Evolutionary conservation across 1,284 basidiomycete species (phyloP).

Genomic region (Fomitopsis pinicola): DNA sequence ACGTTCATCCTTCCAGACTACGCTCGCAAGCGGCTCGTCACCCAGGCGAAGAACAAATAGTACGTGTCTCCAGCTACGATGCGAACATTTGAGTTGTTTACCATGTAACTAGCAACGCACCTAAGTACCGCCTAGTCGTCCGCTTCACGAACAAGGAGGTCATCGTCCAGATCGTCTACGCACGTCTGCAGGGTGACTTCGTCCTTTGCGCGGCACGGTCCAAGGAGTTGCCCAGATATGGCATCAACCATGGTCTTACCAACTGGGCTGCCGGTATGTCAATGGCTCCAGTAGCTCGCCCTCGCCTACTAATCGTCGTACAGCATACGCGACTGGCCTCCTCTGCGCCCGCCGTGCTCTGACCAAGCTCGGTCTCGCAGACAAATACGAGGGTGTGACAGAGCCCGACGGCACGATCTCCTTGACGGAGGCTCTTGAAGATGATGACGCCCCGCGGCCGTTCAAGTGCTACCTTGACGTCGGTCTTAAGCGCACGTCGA

Average conservation of each 20-base stretch:
- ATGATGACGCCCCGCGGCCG: slow-evolving; percentile 93
- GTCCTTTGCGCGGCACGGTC: slow-evolving; percentile 87
- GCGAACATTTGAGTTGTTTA: neutral
- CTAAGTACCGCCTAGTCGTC: slow-evolving; percentile 98
- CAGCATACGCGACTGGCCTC: slow-evolving; percentile 97
- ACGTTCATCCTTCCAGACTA: slow-evolving; percentile 60
- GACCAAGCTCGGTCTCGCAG: slow-evolving; percentile 92
- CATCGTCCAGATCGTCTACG: slow-evolving; percentile 93
- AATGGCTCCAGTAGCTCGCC: neutral
- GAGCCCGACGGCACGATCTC: slow-evolving; percentile 89
- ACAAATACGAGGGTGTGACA: slow-evolving; percentile 96
- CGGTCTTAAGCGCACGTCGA: slow-evolving; percentile 97
- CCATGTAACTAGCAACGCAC: slow-evolving; percentile 64
- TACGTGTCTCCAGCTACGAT: slow-evolving; percentile 29
- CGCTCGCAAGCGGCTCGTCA: slow-evolving; percentile 92
- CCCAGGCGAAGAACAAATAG: slow-evolving; percentile 99
- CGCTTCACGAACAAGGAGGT: slow-evolving; percentile 95
- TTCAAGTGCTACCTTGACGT: slow-evolving; percentile 99
- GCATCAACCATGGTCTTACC: slow-evolving; percentile 97
- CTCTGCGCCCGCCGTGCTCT: slow-evolving; percentile 94
- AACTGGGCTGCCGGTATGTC: slow-evolving; percentile 92
- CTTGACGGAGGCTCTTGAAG: slow-evolving; percentile 82
- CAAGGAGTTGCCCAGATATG: slow-evolving; percentile 91
- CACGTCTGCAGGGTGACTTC: slow-evolving; percentile 96
- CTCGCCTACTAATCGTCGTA: neutral